Base-by-base conservation (phyloP, 257 asterid species). In the Fraxinus pennsylvanica region DNA sequence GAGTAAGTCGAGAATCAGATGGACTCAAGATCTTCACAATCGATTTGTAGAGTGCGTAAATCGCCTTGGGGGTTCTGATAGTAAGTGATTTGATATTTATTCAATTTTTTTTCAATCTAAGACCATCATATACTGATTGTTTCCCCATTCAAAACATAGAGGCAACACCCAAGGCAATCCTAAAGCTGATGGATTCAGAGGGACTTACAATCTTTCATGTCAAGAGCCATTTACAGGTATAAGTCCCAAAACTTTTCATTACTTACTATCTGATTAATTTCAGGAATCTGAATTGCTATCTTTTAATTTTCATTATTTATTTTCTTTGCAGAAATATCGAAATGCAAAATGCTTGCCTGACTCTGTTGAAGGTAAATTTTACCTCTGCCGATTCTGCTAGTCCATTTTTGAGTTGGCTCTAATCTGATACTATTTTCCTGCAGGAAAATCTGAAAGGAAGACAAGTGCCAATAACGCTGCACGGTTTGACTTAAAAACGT, bases 201-300 rank as follows among this genome's bases (percentile, higher is more conserved):
- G 91, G 98, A 33, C 88, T 95, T 71, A 93, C 98, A 47, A 93
- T 95, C 76, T 90, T 90, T 82, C 99, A 95, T 84, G 94, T 95
- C 73, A 95, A 95, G 83, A 92, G 98, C 87, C 99, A 95, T 88
- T 82, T 95, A 80, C 99, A 94, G 97, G 98, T 94, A 77, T 52
- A 15, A 19, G 10, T 33, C 43, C 3, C 41, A 29, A 15, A 72
- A 45, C 2, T 1, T 19, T 9, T n/a, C 45, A 41, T 79, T 25
- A n/a, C 30, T 47, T 39, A 38, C 9, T 39, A 8, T 39, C 47
- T 39, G 47, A 39, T 39, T 39, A 39, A 39, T 9, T 39, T 39
- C 9, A 39, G 47, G 47, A 9, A 39, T 9, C 13, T 39, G 47
- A 39, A 39, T 63, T 17, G 75, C 32, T 6, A 54, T 54, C 65